Percentiles rank a stretch among this genome's conserved stretches.
Evolutionary conservation across 2,329 filamentous ascomycete genomes (phyloP).

Genomic region (Aspergillus fructus): DNA sequence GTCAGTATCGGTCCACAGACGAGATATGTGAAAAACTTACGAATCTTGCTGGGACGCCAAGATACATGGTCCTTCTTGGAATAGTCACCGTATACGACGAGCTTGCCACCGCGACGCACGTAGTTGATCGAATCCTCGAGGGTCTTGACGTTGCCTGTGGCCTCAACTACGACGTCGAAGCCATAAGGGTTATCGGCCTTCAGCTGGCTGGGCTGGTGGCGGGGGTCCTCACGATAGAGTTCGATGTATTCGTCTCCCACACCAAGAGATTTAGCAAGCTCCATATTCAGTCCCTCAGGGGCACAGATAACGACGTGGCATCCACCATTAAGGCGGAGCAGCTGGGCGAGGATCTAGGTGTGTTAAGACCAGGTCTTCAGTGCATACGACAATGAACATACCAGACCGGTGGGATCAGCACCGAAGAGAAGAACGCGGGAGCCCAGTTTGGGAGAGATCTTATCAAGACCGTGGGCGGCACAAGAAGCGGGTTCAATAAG

Average conservation of each 20-base stretch:
- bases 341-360: conserved; percentile 55
- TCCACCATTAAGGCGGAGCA: conserved; percentile 64
- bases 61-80: conserved; percentile 60
- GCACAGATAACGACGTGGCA: conserved; percentile 70
- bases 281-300: conserved; percentile 68
- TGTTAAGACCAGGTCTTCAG: conserved; percentile 61
- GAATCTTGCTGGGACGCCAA: conserved; percentile 72
- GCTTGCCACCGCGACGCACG: conserved; percentile 67
- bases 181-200: conserved; percentile 67
- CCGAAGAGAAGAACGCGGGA: conserved; percentile 69
- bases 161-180: conserved; percentile 72
- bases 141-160: conserved; percentile 67
- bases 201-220: conserved; percentile 61
- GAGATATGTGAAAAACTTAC: conserved; percentile 39
- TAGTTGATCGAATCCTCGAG: conserved; percentile 71
- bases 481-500: conserved; percentile 70
- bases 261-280: conserved; percentile 56
- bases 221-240: conserved; percentile 51
- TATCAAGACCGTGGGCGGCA: conserved; percentile 68
- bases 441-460: conserved; percentile 64
- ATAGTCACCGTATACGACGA: conserved; percentile 73
- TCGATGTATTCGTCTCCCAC: conserved; percentile 51
- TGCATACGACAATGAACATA: conserved; percentile 40
- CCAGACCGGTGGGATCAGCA: conserved; percentile 66
- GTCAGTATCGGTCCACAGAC: not conserved